These are phyloP conservation scores for Setaria italica DNA, from an alignment of 202 grass and related monocot species.

Conservation along the genomic window DNA sequence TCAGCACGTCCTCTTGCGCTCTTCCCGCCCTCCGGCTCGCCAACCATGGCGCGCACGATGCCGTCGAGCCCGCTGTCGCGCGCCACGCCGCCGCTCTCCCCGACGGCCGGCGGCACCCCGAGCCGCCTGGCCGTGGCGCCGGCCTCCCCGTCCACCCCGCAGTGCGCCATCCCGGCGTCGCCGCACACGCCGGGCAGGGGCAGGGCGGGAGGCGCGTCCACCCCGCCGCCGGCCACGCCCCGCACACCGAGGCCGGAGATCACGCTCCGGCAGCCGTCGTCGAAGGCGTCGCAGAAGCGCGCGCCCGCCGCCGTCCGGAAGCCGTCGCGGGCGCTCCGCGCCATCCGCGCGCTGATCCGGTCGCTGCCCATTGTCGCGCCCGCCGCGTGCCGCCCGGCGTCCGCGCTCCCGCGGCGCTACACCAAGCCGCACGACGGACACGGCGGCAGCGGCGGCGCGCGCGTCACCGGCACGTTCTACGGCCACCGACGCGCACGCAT, in stretches of 20 bases:
- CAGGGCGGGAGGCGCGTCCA: background rate
- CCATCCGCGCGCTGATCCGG: slow-evolving; percentile 56
- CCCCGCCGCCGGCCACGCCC: slow-evolving; percentile 36
- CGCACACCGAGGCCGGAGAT: slow-evolving; percentile 53
- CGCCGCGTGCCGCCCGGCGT: slow-evolving; percentile 53
- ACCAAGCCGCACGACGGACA: slow-evolving; percentile 55
- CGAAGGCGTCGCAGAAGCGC: slow-evolving; percentile 47
- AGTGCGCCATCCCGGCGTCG: slow-evolving; percentile 51
- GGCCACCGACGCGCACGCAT: slow-evolving; percentile 61
- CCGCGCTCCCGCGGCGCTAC: slow-evolving; percentile 52
- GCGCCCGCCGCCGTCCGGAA: slow-evolving; percentile 21
- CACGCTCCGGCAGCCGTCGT: slow-evolving; percentile 61
- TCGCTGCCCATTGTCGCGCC: slow-evolving; percentile 59
- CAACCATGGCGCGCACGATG: slow-evolving; percentile 44
- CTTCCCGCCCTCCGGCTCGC: background rate
- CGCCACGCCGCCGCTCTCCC: slow-evolving; percentile 44
- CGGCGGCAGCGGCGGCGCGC: slow-evolving; percentile 38
- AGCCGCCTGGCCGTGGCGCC: slow-evolving; percentile 46
- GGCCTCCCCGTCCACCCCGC: slow-evolving; percentile 44
- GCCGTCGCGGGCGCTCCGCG: slow-evolving; percentile 47
- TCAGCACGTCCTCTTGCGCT: slow-evolving; percentile 4
- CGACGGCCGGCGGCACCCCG: slow-evolving; percentile 21
- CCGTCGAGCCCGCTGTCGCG: slow-evolving; percentile 44
- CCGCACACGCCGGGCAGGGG: slow-evolving; percentile 40
- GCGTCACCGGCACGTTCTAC: slow-evolving; percentile 70